phyloP scores from a whole-genome alignment of 164 flowering plant species.

The Protea cynaroides region DNA sequence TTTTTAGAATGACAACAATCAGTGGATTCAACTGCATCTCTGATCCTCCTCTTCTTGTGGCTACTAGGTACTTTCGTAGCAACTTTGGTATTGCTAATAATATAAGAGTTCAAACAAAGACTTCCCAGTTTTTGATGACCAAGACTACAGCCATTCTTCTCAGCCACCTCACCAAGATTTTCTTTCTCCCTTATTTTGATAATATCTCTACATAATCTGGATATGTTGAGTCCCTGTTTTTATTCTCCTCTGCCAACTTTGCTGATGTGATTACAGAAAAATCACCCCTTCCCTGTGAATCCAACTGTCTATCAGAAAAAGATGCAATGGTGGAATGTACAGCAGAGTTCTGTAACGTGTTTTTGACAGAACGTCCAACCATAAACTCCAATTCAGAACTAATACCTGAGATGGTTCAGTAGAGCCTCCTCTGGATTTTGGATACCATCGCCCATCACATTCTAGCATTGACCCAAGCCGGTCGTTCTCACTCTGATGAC shows the following conservation, averaged over 20 bases:
- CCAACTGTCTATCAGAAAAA: constrained; percentile 81
- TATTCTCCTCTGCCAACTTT: constrained; percentile 31
- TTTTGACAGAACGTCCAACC: constrained; percentile 55
- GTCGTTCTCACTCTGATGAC: constrained; percentile 18
- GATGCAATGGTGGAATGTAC: constrained; percentile 71
- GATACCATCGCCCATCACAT: no score
- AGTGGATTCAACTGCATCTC: constrained; percentile 39
- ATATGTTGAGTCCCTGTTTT: constrained; percentile 16
- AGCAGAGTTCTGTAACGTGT: constrained; percentile 61
- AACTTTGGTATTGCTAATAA: constrained; percentile 2
- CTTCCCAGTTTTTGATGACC: constrained; percentile 2
- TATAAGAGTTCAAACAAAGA: constrained; percentile 11
- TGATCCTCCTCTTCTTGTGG: constrained; percentile 38
- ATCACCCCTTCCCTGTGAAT: constrained; percentile 70
- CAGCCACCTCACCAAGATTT: constrained; percentile 35
- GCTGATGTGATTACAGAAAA: constrained; percentile 36
- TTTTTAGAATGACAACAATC: constrained; percentile 30
- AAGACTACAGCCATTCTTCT: constrained; percentile 30
- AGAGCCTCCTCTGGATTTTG: constrained; percentile 32
- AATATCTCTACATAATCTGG: constrained; percentile 31
- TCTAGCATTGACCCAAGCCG: constrained; percentile 19
- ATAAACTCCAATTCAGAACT: constrained; percentile 61
- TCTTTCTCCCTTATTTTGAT: constrained; percentile 19
- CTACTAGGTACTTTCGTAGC: not conserved
- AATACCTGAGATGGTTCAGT: constrained; percentile 57